Percentiles rank a stretch among this genome's conserved stretches.
phyloP scores from a whole-genome alignment of 2,329 filamentous ascomycete species.

The Fusarium metavorans region DNA sequence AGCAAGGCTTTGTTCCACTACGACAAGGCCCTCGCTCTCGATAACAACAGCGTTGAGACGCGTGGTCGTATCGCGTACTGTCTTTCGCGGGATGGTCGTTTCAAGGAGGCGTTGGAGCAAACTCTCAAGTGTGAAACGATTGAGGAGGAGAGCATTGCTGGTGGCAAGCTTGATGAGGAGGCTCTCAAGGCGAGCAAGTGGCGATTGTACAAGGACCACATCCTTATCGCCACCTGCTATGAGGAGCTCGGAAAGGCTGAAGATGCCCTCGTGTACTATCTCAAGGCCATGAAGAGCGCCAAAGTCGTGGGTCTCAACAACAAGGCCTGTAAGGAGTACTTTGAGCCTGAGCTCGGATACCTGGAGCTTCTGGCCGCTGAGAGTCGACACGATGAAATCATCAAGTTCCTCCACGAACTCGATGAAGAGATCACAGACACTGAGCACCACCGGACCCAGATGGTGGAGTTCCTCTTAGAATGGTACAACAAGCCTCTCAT shows the following conservation, averaged over 20 bases:
- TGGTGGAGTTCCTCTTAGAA: conserved; percentile 52
- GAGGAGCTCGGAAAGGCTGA: conserved; percentile 49
- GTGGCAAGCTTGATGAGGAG: conserved; percentile 39
- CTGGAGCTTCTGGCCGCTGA: conserved; percentile 52
- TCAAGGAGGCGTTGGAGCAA: conserved; percentile 50
- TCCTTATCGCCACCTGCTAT: conserved; percentile 53
- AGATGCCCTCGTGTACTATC: conserved; percentile 51
- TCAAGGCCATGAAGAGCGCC: conserved; percentile 50
- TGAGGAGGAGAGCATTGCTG: conserved; percentile 47
- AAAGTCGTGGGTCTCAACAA: conserved; percentile 41
- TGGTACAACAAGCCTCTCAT: conserved; percentile 50
- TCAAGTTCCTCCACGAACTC: conserved; percentile 51
- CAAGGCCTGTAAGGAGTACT: conserved; percentile 48
- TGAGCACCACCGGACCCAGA: conserved; percentile 42
- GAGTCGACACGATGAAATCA: conserved; percentile 52
- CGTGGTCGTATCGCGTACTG: conserved; percentile 57
- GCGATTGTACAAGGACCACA: conserved; percentile 57
- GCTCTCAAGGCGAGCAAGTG: conserved; percentile 49
- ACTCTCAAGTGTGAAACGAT: conserved; percentile 53
- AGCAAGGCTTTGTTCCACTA: conserved; percentile 52
- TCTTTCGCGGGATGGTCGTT: conserved; percentile 51
- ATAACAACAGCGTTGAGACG: conserved; percentile 54
- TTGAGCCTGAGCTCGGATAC: conserved; percentile 54
- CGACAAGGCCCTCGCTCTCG: conserved; percentile 51
- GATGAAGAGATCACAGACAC: conserved; percentile 41